Evolutionary conservation across 2,329 filamentous ascomycete species (phyloP), one percentile per base, ranked within the genome.

Genomic region (Fusarium tanahbumbuense): DNA sequence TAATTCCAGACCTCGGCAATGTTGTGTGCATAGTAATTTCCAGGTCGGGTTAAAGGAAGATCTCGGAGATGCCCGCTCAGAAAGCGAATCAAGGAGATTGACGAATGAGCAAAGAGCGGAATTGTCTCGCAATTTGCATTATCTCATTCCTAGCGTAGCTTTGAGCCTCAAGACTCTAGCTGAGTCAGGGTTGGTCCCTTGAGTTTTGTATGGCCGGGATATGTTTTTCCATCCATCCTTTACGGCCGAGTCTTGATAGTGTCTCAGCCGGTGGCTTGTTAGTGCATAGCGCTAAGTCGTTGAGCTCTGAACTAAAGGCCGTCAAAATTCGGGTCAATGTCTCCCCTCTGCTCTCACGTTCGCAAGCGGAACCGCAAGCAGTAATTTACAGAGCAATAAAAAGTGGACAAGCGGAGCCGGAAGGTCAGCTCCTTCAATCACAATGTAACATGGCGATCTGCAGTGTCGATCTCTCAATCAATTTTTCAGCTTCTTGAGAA

Each of bases 81-180:
- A 8, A 37, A 42, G 48, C 8, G n/a, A 25, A 27, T n/a, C 18
- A 13, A 16, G 5, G 6, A 59, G 60, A 64, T 56, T 46, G 40
- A 46, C 47, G 55, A 49, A 60, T 61, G 30, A 66, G 15, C 8
- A 28, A 4, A 25, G 41, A 22, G 55, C 48, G 61, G 61, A 53
- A 25, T 37, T 23, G 23, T 20, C 23, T 63, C 27, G 48, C 20
- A 67, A 66, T 66, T 61, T 67, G 47, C 61, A n/a, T 55, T 44
- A 48, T 65, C 52, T 46, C 13, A 9, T 18, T 53, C 18, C 28
- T 61, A 66, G 63, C 48, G 61, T 25, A 42, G 15, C 15, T 45
- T 66, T 66, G 63, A 67, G 62, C 61, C 63, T 66, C 63, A 61
- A 61, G 44, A 10, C 49, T 50, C 15, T 23, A n/a, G 49, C 42